Percentiles rank a stretch among this genome's conserved stretches.
Evolutionary conservation across 2,329 filamentous ascomycete genomes (phyloP).

Genomic region (Ophiostoma ulmi): DNA sequence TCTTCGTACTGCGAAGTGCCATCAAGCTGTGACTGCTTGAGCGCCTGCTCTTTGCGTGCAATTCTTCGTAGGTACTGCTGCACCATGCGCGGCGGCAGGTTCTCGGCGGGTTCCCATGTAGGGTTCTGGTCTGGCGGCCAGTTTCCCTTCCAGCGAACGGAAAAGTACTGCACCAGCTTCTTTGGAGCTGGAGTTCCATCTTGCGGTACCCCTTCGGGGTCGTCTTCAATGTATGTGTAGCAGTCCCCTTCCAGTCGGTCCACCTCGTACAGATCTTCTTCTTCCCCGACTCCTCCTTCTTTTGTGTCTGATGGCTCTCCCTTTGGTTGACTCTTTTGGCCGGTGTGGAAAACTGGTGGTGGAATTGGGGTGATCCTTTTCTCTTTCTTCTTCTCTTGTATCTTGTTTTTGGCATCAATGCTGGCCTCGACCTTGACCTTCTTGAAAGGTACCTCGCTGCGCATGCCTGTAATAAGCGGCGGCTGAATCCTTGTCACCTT

Average conservation of each 20-base stretch:
- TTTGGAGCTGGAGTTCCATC: conserved; percentile 32
- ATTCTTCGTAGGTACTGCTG: conserved; percentile 35
- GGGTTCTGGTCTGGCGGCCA: conserved; percentile 54
- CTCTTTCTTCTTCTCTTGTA: neutral
- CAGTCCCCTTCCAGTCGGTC: conserved; percentile 34
- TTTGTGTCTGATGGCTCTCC: conserved; percentile 19
- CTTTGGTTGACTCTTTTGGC: neutral
- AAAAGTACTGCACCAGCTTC: conserved; percentile 41
- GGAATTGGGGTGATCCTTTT: neutral
- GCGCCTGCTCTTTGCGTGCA: neutral
- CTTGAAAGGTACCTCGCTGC: neutral
- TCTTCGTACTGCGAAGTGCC: neutral
- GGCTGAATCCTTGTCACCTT: neutral
- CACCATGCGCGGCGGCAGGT: conserved; percentile 42
- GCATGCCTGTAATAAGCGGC: conserved; percentile 1
- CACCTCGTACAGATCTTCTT: conserved; percentile 30
- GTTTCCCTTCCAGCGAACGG: conserved; percentile 52
- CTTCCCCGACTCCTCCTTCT: conserved; percentile 23
- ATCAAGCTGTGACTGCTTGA: neutral
- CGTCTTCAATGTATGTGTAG: conserved; percentile 44
- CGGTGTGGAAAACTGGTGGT: neutral
- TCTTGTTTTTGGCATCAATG: neutral
- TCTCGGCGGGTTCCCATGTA: conserved; percentile 53
- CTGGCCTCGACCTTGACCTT: conserved; percentile 17
- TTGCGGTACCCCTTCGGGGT: conserved; percentile 29